A percentile compares a stretch with the other conserved stretches of the same genome.
Conservation (phyloP, 345 rosid genomes). For the Theobroma cacao region DNA sequence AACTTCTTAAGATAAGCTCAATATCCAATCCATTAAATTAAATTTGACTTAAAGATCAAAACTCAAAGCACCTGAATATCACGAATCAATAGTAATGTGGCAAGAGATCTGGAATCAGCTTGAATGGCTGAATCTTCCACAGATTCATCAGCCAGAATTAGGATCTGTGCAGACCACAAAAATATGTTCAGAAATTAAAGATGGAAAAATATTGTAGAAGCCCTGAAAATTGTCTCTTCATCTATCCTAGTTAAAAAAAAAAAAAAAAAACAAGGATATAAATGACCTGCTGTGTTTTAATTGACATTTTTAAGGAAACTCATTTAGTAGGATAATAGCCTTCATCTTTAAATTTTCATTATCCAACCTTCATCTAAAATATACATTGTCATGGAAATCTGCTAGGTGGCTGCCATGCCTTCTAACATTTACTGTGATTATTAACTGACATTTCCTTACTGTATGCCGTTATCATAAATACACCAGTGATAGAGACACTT, state of each 20-base stretch:
- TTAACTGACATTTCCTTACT: neutral
- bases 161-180: conserved; percentile 37
- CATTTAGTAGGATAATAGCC: neutral
- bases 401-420: neutral
- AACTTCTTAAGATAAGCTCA: no score
- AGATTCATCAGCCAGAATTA: conserved; percentile 74
- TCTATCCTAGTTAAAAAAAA: neutral
- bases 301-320: neutral
- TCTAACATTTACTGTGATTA: neutral
- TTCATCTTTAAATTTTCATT: neutral
- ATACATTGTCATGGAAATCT: neutral
- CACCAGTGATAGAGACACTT: conserved; percentile 23
- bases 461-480: conserved; percentile 1
- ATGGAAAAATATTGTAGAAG: neutral
- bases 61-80: conserved; percentile 62
- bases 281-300: neutral
- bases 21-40: neutral
- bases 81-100: conserved; percentile 63
- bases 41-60: conserved; percentile 5
- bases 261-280: neutral
- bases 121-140: conserved; percentile 82
- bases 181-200: neutral
- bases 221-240: neutral
- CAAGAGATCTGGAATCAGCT: conserved; percentile 85
- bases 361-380: neutral